Base-by-base conservation (phyloP, 108 stramenopile genomes). In the Cyclotella kingstonii region DNA sequence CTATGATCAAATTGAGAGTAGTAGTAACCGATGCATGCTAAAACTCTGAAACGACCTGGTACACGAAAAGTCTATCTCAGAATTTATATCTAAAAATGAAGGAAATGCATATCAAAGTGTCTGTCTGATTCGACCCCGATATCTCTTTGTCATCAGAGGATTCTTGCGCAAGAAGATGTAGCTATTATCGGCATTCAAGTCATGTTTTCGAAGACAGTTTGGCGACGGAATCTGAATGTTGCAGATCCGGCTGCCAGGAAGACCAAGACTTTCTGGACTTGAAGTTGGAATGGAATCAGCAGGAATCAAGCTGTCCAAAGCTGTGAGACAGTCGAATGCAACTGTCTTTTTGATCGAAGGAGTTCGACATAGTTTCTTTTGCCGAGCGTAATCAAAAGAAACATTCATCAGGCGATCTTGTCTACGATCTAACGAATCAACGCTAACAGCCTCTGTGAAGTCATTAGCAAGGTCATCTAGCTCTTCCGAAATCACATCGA, bases 391-490 rank as follows among this genome's bases (percentile, higher is more conserved):
- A 14, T 49, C 48, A 23, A 21, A 39, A 5, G 44, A 30, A 50
- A 26, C 33, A 2, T 3, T 38, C 48, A 22, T 33, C 2, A 36
- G 17, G n/a, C 29, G 43, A 11, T 39, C 11, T 27, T 36, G n/a
- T n/a, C n/a, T n/a, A n/a, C n/a, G 36, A 36, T 36, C 9, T 7
- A 17, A 18, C 1, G 55, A 41, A 26, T 29, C 8, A 1, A 62
- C 46, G 29, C 26, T 49, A 11, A 62, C 10, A 2, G 34, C 36
- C 1, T 49, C 10, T 15, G 60, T 26, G 22, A 62, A 62, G 19
- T 62, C 60, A 5, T 47, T 23, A 35, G 60, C 60, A 35, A 62
- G 30, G 15, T 62, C 60, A 15, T 62, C 60, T 17, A 60, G 25
- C 22, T 47, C 36, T 39, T 62, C 60, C 4, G 60, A 39, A 14